phyloP scores from a whole-genome alignment of 768 basidiomycete genomes.

The Suillus clintonianus region DNA sequence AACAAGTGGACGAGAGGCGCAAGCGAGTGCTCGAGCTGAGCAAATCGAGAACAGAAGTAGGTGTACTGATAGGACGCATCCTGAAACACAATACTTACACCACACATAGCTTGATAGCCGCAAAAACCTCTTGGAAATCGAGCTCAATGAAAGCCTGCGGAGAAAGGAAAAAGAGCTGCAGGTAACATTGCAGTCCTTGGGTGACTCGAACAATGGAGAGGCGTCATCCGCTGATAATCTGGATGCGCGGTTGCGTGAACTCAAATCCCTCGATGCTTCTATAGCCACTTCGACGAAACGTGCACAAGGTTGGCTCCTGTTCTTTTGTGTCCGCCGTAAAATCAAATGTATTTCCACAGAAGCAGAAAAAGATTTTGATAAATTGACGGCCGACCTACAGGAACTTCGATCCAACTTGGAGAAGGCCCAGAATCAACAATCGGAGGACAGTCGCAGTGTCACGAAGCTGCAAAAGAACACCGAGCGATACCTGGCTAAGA shows the following conservation, averaged over 20 bases:
- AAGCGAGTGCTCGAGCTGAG: slow-evolving; percentile 69
- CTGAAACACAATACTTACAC: neutral
- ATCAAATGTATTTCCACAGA: slow-evolving; percentile 37
- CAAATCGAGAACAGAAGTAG: slow-evolving; percentile 69
- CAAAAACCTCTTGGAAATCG: slow-evolving; percentile 87
- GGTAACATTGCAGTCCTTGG: slow-evolving; percentile 73
- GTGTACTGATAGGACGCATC: slow-evolving; percentile 20
- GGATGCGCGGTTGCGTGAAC: slow-evolving; percentile 66
- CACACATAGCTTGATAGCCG: slow-evolving; percentile 52
- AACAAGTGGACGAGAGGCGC: slow-evolving; percentile 75
- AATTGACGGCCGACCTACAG: slow-evolving; percentile 61
- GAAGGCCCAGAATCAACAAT: slow-evolving; percentile 75
- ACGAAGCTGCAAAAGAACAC: slow-evolving; percentile 94
- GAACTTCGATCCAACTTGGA: slow-evolving; percentile 69
- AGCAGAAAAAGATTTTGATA: slow-evolving; percentile 74
- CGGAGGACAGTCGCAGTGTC: slow-evolving; percentile 84
- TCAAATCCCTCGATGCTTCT: slow-evolving; percentile 63
- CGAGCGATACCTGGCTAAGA: slow-evolving; percentile 91
- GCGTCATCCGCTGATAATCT: slow-evolving; percentile 65
- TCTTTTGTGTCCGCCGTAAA: neutral
- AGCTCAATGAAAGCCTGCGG: slow-evolving; percentile 86
- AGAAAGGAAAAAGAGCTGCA: slow-evolving; percentile 80
- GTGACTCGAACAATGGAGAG: slow-evolving; percentile 57
- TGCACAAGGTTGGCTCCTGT: slow-evolving; percentile 49
- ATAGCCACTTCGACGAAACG: slow-evolving; percentile 67